phyloP scores from a whole-genome alignment of 148 eudicot genomes.

The Diospyros lotus region DNA sequence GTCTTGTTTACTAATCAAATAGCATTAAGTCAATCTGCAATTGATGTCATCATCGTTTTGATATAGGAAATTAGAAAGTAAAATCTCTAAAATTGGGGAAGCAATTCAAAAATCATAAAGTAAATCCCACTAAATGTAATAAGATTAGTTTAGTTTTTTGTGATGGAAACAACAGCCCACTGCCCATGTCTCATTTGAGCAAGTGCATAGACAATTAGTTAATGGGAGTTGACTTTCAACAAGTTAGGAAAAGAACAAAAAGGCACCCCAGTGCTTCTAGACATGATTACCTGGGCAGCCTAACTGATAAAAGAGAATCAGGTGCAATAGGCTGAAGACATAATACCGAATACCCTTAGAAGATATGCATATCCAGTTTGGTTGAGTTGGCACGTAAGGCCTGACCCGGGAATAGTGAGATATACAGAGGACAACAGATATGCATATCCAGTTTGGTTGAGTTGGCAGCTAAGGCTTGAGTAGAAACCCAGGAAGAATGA shows the following conservation, averaged over 20 bases:
- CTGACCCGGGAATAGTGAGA: no score
- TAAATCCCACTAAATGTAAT: background rate
- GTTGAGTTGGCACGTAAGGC: background rate
- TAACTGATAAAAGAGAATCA: conserved; percentile 1
- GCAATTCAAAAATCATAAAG: background rate
- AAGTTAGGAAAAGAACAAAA: background rate
- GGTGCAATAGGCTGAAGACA: background rate
- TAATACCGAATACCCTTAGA: background rate
- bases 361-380: background rate
- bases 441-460: background rate
- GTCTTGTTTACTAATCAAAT: background rate
- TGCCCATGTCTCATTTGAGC: conserved; percentile 1
- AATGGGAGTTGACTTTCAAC: conserved; percentile 1
- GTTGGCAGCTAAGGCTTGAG: background rate
- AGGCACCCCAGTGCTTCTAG: conserved; percentile 2
- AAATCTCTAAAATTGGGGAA: background rate
- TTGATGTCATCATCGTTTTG: background rate
- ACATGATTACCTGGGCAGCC: background rate
- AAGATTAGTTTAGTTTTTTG: background rate
- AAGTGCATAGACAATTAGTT: background rate
- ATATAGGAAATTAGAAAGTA: background rate
- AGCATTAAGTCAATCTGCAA: background rate
- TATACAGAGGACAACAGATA: background rate
- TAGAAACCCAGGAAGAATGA: background rate
- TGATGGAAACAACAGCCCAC: background rate